Conservation (phyloP, 371 early-diverging fungal genomes). For the Rhizomucor miehei region DNA sequence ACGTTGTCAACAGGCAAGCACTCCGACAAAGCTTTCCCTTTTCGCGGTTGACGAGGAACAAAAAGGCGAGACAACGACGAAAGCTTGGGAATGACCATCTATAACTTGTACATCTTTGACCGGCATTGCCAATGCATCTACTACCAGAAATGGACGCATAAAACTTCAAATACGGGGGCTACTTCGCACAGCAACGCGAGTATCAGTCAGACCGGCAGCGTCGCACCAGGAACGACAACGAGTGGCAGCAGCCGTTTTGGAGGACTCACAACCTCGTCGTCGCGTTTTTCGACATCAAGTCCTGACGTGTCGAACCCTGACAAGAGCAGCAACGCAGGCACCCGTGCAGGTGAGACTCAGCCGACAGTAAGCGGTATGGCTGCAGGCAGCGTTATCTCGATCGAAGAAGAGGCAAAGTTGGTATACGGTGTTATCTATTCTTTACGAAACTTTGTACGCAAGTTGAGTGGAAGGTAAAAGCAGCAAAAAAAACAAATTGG, state of each 20-base stretch:
- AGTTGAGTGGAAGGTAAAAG: conserved; percentile 56
- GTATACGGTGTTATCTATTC: conserved; percentile 92
- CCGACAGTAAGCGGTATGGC: conserved; percentile 31
- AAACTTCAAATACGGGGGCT: conserved; percentile 19
- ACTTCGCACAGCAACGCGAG: conserved; percentile 27
- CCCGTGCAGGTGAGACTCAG: conserved; percentile 19
- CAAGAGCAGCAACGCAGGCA: conserved; percentile 22
- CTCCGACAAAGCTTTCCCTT: no score
- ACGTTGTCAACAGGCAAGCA: no score
- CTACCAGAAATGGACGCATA: conserved; percentile 71
- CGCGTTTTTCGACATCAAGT: conserved; percentile 37
- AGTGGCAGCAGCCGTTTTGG: conserved; percentile 27
- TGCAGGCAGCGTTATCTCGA: conserved; percentile 60
- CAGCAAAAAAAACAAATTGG: no score
- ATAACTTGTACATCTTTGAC: conserved; percentile 91
- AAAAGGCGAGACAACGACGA: no score
- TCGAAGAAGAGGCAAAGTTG: conserved; percentile 88
- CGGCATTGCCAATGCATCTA: conserved; percentile 89
- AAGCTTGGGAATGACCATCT: conserved; percentile 52
- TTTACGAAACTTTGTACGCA: conserved; percentile 82
- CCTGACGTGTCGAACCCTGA: conserved; percentile 24
- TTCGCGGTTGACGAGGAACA: no score
- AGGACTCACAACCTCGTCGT: conserved; percentile 26
- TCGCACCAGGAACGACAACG: conserved; percentile 5
- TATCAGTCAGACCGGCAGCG: conserved; percentile 14